Conservation (phyloP, 176 grass and related monocot genomes). For the Oryza australiensis region DNA sequence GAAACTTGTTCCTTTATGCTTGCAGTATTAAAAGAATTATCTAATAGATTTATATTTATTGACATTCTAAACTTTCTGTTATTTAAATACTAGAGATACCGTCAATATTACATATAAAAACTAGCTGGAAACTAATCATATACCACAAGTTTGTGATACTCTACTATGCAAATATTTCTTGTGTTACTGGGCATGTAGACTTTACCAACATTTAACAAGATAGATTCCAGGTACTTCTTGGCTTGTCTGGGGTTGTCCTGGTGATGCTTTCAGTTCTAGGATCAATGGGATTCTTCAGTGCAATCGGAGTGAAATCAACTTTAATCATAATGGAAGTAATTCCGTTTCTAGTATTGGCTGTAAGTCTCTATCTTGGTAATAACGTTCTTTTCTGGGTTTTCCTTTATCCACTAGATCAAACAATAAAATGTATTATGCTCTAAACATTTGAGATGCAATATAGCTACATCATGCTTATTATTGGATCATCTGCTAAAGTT, state of each 20-base stretch:
- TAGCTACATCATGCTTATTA: constrained; percentile 27
- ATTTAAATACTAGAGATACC: neutral
- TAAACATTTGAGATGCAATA: constrained; percentile 27
- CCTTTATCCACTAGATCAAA: constrained; percentile 6
- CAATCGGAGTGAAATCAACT: constrained; percentile 89
- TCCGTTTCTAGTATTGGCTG: constrained; percentile 95
- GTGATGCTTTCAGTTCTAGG: constrained; percentile 95
- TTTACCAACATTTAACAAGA: constrained; percentile 32
- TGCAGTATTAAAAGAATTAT: constrained; percentile 15
- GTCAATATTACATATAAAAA: neutral
- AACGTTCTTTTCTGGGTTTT: constrained; percentile 15
- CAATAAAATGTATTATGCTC: neutral
- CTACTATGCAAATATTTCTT: constrained; percentile 16
- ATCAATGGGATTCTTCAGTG: constrained; percentile 94
- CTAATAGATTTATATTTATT: constrained; percentile 30
- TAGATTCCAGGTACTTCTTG: constrained; percentile 80
- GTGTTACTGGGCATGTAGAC: constrained; percentile 29
- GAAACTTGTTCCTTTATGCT: constrained; percentile 10
- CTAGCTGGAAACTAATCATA: neutral
- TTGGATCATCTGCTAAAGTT: constrained; percentile 15
- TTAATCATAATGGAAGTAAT: constrained; percentile 99
- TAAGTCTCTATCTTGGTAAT: constrained; percentile 58
- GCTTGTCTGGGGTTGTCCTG: constrained; percentile 83
- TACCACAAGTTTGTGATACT: neutral
- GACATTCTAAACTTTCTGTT: neutral